These are phyloP conservation scores for Polysphondylium violaceum DNA, from an alignment of 78 protist genomes.

Conservation along the genomic window DNA sequence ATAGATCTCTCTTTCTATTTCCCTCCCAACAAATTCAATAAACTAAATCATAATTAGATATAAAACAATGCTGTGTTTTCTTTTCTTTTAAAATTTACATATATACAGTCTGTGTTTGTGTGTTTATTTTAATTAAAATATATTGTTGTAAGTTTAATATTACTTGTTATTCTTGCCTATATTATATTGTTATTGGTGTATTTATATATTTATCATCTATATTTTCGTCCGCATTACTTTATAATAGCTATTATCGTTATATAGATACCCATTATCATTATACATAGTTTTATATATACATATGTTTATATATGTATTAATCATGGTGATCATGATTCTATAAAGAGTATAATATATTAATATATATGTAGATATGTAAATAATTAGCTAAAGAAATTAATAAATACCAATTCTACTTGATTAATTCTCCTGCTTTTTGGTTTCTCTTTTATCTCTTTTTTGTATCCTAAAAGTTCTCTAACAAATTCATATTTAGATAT, in stretches of 20 bases:
- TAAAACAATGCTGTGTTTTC: too few relatives aligned
- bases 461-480: constrained; percentile 74
- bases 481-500: constrained; percentile 78
- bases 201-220: not conserved
- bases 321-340: constrained; percentile 38
- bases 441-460: constrained; percentile 44
- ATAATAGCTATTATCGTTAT: too few relatives aligned
- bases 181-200: not conserved
- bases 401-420: constrained; percentile 26
- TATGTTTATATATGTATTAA: constrained; percentile 1
- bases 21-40: too few relatives aligned
- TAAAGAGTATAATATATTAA: not conserved
- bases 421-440: constrained; percentile 66
- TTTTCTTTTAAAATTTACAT: too few relatives aligned
- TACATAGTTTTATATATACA: too few relatives aligned
- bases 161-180: not conserved
- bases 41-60: too few relatives aligned
- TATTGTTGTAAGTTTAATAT: not conserved
- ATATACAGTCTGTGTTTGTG: too few relatives aligned
- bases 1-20: too few relatives aligned
- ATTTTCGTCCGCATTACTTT: too few relatives aligned
- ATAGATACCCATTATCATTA: too few relatives aligned
- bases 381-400: not conserved
- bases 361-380: not conserved
- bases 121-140: not conserved